Percentiles rank a stretch among this genome's conserved stretches.
These are phyloP conservation scores for Backusella luteola DNA, from an alignment of 192 early-diverging fungal species.

Conservation along the genomic window DNA sequence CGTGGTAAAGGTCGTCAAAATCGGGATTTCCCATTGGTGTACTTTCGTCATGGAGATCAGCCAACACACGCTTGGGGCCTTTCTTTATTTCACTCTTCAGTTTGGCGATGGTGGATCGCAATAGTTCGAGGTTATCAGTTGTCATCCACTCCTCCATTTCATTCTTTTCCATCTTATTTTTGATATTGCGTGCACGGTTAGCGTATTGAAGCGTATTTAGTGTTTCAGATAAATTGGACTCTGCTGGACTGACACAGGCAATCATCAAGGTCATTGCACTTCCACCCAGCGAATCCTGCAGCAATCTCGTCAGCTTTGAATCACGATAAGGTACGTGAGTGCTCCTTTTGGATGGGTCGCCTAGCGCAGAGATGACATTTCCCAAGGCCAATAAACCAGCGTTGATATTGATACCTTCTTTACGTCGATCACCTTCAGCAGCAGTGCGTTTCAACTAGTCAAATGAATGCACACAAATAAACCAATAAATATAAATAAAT, in stretches of 20 bases:
- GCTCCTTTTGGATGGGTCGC: constrained; percentile 63
- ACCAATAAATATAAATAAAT: not conserved
- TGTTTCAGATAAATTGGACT: constrained; percentile 84
- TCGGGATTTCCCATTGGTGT: constrained; percentile 15
- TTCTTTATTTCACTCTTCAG: constrained; percentile 56
- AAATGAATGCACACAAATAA: not conserved
- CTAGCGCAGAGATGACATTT: constrained; percentile 97
- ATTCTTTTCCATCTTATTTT: constrained; percentile 84
- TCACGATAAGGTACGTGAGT: constrained; percentile 95
- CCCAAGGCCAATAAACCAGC: constrained; percentile 93
- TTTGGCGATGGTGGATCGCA: constrained; percentile 62
- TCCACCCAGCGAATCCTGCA: constrained; percentile 96
- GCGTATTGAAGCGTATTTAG: constrained; percentile 97
- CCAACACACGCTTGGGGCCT: constrained; percentile 21
- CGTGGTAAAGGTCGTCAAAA: constrained; percentile 21
- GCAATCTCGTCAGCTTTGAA: constrained; percentile 92
- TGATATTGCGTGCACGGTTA: constrained; percentile 93
- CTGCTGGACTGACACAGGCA: constrained; percentile 89
- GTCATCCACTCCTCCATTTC: constrained; percentile 58
- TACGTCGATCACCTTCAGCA: constrained; percentile 88
- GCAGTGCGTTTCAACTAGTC: constrained; percentile 83
- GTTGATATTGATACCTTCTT: constrained; percentile 98
- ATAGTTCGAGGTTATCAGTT: constrained; percentile 64
- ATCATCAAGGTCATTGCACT: constrained; percentile 94
- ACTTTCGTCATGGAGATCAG: constrained; percentile 4